Conservation (phyloP, 805 yeast genomes). For the Lachancea sp. region DNA sequence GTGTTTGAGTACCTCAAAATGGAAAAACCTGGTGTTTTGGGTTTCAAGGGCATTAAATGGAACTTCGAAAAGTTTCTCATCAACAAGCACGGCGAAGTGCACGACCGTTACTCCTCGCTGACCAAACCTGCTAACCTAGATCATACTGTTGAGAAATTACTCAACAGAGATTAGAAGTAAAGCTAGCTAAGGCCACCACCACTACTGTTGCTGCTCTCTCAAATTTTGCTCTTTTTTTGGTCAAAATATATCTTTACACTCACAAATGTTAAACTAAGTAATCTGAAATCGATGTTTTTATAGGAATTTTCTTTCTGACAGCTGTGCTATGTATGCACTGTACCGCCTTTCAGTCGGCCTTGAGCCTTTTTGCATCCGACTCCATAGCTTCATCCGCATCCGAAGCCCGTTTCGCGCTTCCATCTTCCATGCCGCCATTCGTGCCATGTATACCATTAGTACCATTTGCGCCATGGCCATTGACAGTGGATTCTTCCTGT, state of each 20-base stretch:
- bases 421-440: too few species aligned
- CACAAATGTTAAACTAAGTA: too few species aligned
- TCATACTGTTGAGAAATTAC: slow-evolving; percentile 50
- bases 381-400: not conserved
- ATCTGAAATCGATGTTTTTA: too few species aligned
- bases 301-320: too few species aligned
- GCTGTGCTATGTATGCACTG: too few species aligned
- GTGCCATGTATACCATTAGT: not conserved
- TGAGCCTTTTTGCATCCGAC: slow-evolving; percentile 13
- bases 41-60: slow-evolving; percentile 71
- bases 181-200: too few species aligned
- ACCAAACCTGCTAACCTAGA: slow-evolving; percentile 61
- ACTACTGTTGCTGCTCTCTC: too few species aligned
- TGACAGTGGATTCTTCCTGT: not conserved
- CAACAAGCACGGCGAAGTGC: slow-evolving; percentile 49
- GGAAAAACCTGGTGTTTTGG: slow-evolving; percentile 51
- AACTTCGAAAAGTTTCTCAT: slow-evolving; percentile 69
- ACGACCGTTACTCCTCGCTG: slow-evolving; percentile 56
- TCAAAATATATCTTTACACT: too few species aligned
- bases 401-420: too few species aligned
- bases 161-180: slow-evolving; percentile 31
- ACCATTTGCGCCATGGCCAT: not conserved
- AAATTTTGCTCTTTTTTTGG: too few species aligned
- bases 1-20: slow-evolving; percentile 72
- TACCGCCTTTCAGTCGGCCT: slow-evolving; percentile 13